Evolutionary conservation across 305 asterid genomes (phyloP).

Genomic region (Ilex paraguariensis): DNA sequence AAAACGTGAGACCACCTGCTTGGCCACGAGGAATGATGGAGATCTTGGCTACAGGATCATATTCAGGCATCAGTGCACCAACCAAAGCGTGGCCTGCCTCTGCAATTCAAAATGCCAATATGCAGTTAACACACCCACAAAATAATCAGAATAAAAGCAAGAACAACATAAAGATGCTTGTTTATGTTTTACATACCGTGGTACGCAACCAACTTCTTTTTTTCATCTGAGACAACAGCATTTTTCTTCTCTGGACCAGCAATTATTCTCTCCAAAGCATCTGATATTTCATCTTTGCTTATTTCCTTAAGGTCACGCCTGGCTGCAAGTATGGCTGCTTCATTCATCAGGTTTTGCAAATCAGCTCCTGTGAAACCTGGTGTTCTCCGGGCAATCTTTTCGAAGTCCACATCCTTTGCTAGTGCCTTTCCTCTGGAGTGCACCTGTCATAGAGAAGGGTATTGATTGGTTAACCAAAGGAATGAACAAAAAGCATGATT

Average conservation of each 20-base stretch:
- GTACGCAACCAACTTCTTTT: constrained; percentile 83
- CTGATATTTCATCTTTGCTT: constrained; percentile 92
- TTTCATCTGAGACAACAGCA: constrained; percentile 94
- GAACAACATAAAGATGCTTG: background rate
- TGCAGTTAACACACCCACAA: background rate
- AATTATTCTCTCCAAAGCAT: constrained; percentile 91
- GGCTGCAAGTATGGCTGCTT: constrained; percentile 96
- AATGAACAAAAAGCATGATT: too few relatives aligned
- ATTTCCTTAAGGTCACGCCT: constrained; percentile 88
- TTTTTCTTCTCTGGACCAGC: constrained; percentile 98
- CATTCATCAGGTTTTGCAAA: constrained; percentile 92
- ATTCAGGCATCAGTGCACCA: constrained; percentile 97
- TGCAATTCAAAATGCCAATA: constrained; percentile 17
- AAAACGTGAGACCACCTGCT: constrained; percentile 96
- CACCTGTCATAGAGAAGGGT: constrained; percentile 38
- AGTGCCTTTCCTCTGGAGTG: constrained; percentile 93
- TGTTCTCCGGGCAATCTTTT: constrained; percentile 82
- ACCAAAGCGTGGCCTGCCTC: constrained; percentile 99
- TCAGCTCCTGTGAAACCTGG: constrained; percentile 99
- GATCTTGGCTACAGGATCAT: constrained; percentile 95
- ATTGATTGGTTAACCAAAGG: too few relatives aligned
- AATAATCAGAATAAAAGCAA: background rate
- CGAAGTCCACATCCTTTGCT: constrained; percentile 93
- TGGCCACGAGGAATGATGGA: constrained; percentile 99
- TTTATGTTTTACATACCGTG: constrained; percentile 44